Evolutionary conservation across 2,329 filamentous ascomycete genomes (phyloP), one percentile per base, ranked within the genome.

Genomic region (Penicillium sp.): DNA sequence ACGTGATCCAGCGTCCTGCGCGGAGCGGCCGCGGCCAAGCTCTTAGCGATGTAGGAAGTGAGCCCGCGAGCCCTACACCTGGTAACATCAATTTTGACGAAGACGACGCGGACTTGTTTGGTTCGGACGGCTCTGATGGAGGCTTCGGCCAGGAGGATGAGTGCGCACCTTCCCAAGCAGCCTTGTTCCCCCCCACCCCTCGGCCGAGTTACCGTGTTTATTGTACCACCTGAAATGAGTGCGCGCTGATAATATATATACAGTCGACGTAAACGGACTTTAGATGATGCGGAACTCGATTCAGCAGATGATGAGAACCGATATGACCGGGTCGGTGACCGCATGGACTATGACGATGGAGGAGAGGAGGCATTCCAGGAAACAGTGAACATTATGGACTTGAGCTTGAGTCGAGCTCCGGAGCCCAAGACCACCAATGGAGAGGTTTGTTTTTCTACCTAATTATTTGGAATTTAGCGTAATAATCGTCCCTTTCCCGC

Each of bases 231-330:
- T 26, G 50, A 15, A 17, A 60, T 23, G 46, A 19, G 49, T 17
- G 47, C 8, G 58, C 68, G 3, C 26, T 26, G 26, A 26, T 73
- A 61, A 71, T 50, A 21, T 41, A 44, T 30, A 30, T 21, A 17
- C 52, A 79, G 77, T 55, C 70, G 61, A 60, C 67, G 68, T 31
- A 69, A 76, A 61, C 82, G 84, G 62, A 81, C 79, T 64, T 78
- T 89, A 13, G 85, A 88, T 61, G 86, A 89, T 70, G 82, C 84
- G 64, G 85, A 88, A 57, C 81, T 89, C 45, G 87, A 89, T 70
- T 89, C 86, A 11, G 86, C 85, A 48, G 87, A 89, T 68, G 87
- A 89, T 67, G 80, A 85, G 64, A 84, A 79, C 48, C 82, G 86
- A 49, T 76, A 78, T 62, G 86, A 89, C 71, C 82, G 86, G 38